These are phyloP conservation scores for Russula lepida DNA, from an alignment of 768 basidiomycete genomes.

Conservation along the genomic window DNA sequence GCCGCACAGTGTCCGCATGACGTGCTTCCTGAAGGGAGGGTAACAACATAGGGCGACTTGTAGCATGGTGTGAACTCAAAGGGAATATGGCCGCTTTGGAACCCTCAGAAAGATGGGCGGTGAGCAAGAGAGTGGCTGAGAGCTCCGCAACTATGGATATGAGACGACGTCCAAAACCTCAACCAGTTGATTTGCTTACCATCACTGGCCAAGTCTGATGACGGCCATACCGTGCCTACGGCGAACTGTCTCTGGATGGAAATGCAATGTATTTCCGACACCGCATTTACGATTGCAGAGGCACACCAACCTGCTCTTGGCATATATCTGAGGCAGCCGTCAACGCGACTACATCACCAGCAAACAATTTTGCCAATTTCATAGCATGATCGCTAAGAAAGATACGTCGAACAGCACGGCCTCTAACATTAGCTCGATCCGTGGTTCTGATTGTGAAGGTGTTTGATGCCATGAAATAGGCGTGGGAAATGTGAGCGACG, in stretches of 20 bases:
- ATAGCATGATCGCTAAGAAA: conserved; percentile 53
- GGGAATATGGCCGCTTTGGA: conserved; percentile 41
- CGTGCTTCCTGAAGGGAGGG: conserved; percentile 42
- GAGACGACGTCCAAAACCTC: not conserved
- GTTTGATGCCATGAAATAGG: not conserved
- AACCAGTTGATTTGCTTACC: conserved; percentile 35
- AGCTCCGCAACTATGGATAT: conserved; percentile 41
- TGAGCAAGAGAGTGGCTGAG: conserved; percentile 51
- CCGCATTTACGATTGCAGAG: conserved; percentile 9
- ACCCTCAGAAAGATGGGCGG: conserved; percentile 47
- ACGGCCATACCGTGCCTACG: conserved; percentile 73
- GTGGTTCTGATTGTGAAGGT: conserved; percentile 5
- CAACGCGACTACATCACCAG: conserved; percentile 63
- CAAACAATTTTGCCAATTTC: conserved; percentile 51
- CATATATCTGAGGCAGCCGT: conserved; percentile 26
- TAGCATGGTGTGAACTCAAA: conserved; percentile 30
- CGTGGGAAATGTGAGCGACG: not conserved
- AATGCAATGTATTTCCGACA: conserved; percentile 11
- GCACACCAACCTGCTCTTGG: conserved; percentile 4
- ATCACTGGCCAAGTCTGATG: conserved; percentile 47
- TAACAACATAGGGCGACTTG: conserved; percentile 36
- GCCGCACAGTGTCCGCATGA: conserved; percentile 44
- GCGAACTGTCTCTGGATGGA: conserved; percentile 42
- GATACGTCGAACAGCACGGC: conserved; percentile 53
- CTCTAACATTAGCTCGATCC: not conserved